phyloP scores from a whole-genome alignment of 768 basidiomycete species.

The Boletellus sp. region DNA sequence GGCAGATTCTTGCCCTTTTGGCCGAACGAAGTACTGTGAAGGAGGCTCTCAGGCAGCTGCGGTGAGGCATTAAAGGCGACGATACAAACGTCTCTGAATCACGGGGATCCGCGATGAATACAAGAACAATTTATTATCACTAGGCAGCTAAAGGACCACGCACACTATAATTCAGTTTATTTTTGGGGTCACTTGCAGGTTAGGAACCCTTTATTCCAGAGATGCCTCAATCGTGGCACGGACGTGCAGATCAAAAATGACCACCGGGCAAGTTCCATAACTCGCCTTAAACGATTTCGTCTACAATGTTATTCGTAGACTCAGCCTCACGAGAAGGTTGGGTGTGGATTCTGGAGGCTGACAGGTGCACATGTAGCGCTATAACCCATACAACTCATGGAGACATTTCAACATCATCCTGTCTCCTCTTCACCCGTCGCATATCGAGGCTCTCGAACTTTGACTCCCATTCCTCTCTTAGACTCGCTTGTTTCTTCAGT shows the following conservation, averaged over 20 bases:
- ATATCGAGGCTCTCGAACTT: conserved; percentile 33
- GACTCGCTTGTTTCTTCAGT: conserved; percentile 36
- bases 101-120: background rate
- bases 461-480: conserved; percentile 41
- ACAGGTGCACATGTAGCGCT: background rate
- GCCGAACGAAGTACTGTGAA: conserved; percentile 70
- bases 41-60: conserved; percentile 46
- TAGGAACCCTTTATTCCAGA: no score
- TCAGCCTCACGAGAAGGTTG: background rate
- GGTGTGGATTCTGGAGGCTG: background rate
- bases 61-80: conserved; percentile 12
- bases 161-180: no score
- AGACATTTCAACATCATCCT: conserved; percentile 25
- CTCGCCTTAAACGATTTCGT: no score
- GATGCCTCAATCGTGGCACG: no score
- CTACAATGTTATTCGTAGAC: background rate
- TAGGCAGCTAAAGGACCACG: background rate
- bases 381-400: conserved; percentile 7
- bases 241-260: no score
- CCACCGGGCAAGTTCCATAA: no score
- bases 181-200: background rate
- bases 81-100: background rate
- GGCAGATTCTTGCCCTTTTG: conserved; percentile 76
- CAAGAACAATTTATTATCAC: background rate
- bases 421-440: conserved; percentile 19